Evolutionary conservation across 352 stramenopile genomes (phyloP), one percentile per base, ranked within the genome.

Genomic region (Globisporangium abappressorium): DNA sequence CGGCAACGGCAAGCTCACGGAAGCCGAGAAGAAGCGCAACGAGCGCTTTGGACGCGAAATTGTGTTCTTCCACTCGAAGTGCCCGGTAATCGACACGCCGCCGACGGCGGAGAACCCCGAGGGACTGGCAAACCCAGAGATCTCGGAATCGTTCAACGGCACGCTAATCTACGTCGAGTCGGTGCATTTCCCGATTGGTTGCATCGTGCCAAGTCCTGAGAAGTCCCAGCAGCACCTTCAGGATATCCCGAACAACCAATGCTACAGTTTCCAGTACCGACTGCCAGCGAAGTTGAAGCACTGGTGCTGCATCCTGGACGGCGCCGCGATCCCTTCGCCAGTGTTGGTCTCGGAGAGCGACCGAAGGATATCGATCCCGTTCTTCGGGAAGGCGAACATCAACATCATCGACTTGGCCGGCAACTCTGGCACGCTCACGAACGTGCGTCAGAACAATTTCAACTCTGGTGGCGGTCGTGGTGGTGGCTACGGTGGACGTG

Each of bases 221-320:
- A 92, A 93, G 69, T 69, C 78, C n/a, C 85, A 93, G 61, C 73
- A 74, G 20, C 69, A 91, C 33, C 70, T 95, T 43, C 69, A 82
- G 53, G 87, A 95, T 62, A 91, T 95, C 34, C 82, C 81, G 6
- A 93, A 95, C 82, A 95, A 95, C 71, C 84, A 92, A 70, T 95
- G 87, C 72, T 91, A 90, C 68, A 92, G 81, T 69, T 95, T 92
- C 66, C 84, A 93, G 72, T 95, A 90, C 73, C 72, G 75, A 26
- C 74, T 87, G 38, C 87, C 85, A 4, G 68, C 70, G 4, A 90
- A 81, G 64, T 63, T 74, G 12, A 49, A 68, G 38, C 87, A 95
- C 65, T 14, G 82, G 7, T 95, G 82, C 28, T 66, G 73, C 11
- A 79, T 92, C 22, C 68, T 95, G 34, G 80, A 89, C 0, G 81